phyloP scores from a whole-genome alignment of 176 grass and related monocot species.

The Triticum timopheevii region DNA sequence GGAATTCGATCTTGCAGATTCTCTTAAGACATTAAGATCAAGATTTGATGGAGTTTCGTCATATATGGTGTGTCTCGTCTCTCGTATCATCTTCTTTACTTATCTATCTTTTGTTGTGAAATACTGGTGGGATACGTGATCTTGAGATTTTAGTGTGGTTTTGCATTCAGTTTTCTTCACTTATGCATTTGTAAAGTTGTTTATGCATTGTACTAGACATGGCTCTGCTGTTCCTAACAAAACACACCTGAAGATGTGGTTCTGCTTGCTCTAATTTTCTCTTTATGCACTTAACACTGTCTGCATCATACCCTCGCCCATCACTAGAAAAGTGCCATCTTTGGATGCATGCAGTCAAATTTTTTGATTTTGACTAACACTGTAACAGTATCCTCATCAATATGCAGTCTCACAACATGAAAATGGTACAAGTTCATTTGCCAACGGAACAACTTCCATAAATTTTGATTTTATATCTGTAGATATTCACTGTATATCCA shows the following conservation, averaged over 20 bases:
- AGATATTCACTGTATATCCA: not conserved
- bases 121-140: not conserved
- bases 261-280: not conserved
- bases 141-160: constrained; percentile 1
- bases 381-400: not conserved
- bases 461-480: constrained; percentile 6
- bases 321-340: not conserved
- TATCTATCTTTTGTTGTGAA: constrained; percentile 15
- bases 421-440: constrained; percentile 6
- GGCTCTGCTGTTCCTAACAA: constrained; percentile 4
- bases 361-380: not conserved
- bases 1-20: constrained; percentile 65
- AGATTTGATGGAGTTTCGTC: constrained; percentile 60
- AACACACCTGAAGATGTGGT: not conserved
- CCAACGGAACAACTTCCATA: not conserved
- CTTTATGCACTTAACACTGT: not conserved
- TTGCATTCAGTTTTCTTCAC: constrained; percentile 21
- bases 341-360: not conserved
- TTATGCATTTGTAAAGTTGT: not conserved
- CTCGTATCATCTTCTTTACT: not conserved
- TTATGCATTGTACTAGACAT: not conserved
- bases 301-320: not conserved
- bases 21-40: constrained; percentile 64
- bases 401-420: not conserved
- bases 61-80: constrained; percentile 52